Evolutionary conservation across 164 flowering plant species (phyloP), one percentile per base, ranked within the genome.

Genomic region (Saururus chinensis): DNA sequence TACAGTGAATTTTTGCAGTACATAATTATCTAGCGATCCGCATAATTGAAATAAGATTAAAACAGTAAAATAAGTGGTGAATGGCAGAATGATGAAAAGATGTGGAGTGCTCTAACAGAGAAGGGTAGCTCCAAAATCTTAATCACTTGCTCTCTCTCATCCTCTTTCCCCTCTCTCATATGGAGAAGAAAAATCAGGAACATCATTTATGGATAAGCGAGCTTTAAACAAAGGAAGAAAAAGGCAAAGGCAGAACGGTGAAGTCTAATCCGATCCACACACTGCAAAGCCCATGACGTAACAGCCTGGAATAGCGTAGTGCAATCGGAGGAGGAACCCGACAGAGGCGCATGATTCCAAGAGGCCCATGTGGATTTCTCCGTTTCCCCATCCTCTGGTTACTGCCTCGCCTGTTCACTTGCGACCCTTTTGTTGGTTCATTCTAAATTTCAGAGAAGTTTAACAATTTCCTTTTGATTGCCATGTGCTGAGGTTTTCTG

Each of bases 271-370:
- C 66, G 65, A 19, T 55, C 66, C 20, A 63, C 68, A 58, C 54
- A 63, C 23, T n/a, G 58, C 26, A 45, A 60, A 45, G 78, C 80
- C 88, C 90, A 82, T 81, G 57, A 72, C 82, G 77, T 63, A 77
- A 79, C 95, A 85, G 87, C 82, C 86, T 83, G 88, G 83, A 68
- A 49, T 63, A 49, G 40, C 40, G 68, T 2, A 54, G 64, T 53
- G 54, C 77, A 72, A 61, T 37, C 69, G 56, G 25, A 40, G 10
- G 37, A 54, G 59, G 54, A 71, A 71, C 61, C 80, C 77, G 80
- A 80, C 84, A 83, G 41, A 53, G 52, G 56, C 24, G 74, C 70
- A 77, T 75, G 78, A 76, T 68, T 80, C 82, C 85, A 76, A 81
- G 70, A 78, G 53, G 23, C 84, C 88, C 83, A 80, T 78, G 85